phyloP scores from a whole-genome alignment of 768 basidiomycete species.

The Mycena alexandri region DNA sequence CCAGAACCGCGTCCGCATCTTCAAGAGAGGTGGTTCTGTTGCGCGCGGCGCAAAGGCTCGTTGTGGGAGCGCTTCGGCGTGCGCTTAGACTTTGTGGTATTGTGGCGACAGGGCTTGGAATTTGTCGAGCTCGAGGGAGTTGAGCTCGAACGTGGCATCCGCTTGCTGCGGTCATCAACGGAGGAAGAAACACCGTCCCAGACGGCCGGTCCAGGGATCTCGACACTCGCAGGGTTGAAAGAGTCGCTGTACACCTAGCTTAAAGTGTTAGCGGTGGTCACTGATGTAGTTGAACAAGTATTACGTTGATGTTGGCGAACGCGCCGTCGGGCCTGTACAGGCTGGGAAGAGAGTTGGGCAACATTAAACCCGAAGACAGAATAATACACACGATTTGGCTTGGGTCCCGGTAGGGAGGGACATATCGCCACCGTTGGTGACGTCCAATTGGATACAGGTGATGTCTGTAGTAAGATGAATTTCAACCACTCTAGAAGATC shows the following conservation, averaged over 20 bases:
- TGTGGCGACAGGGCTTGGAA: neutral
- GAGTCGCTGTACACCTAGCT: slow-evolving; percentile 26
- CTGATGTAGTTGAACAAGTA: neutral
- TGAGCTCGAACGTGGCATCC: neutral
- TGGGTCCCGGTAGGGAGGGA: slow-evolving; percentile 37
- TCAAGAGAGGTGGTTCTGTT: slow-evolving; percentile 17
- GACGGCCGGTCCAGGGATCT: slow-evolving; percentile 31
- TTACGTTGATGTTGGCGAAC: slow-evolving; percentile 39
- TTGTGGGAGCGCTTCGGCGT: slow-evolving; percentile 13
- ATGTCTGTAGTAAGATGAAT: slow-evolving; percentile 30
- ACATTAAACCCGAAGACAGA: neutral
- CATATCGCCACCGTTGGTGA: slow-evolving; percentile 33
- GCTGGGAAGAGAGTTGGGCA: slow-evolving; percentile 3
- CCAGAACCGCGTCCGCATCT: neutral
- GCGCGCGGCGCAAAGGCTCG: slow-evolving; percentile 11
- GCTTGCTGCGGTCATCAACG: neutral
- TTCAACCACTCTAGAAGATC: neutral
- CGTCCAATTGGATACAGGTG: slow-evolving; percentile 40
- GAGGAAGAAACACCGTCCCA: slow-evolving; percentile 32
- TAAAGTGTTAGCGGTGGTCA: neutral
- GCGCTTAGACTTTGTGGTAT: slow-evolving; percentile 2
- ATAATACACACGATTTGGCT: slow-evolving; percentile 32
- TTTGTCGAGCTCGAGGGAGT: neutral
- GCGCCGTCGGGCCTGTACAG: slow-evolving; percentile 34
- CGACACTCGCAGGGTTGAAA: slow-evolving; percentile 27